Base-by-base conservation (phyloP, 169 alveolate species). In the Toxoplasma gondii region DNA sequence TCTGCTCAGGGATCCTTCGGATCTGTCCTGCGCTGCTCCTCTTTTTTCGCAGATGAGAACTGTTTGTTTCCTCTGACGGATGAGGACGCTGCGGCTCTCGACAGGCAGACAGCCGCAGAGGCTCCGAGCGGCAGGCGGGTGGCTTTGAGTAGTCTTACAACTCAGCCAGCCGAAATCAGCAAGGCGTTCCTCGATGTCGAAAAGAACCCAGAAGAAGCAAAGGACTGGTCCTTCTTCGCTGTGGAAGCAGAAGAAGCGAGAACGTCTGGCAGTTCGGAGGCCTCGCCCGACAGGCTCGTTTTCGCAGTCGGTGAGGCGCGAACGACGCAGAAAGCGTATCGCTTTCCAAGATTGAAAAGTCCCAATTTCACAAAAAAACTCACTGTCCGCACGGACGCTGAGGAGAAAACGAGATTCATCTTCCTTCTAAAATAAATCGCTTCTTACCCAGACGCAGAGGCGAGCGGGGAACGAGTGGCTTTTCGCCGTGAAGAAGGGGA, bases 11-110 rank as follows among this genome's bases (percentile, higher is more conserved):
- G 58, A 12, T 49, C 58, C 12, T 49, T 49, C 58, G 58, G 4
- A 4, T 49, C 58, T 49, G 58, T 49, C 22, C 58, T 12, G 58
- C 4, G 12, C 4, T 49, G 45, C 31, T 34, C 31, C 39, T 41
- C 16, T 41, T 29, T 19, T 44, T 7, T 64, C 39, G 29, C 81
- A 91, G 94, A 91, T 54, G 94, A 88, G 31, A 82, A 80, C 84
- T 91, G 94, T 34, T 58, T 91, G 24, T 91, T 67, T n/a, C 94
- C 94, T 10, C 84, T 91, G 2, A 39, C 83, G 31, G 45, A 39
- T 0, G 70, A 34, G 86, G 94, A 91, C 31, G 54, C 86, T 7
- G 83, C 53, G 0, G 94, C 94, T 29, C 81, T 91, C 86, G 36
- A 38, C 19, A 78, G 91, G 5, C 31, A 41, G 43, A 70, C 53